Conservation (phyloP, 306 rosid species). For the Quercus dentata region DNA sequence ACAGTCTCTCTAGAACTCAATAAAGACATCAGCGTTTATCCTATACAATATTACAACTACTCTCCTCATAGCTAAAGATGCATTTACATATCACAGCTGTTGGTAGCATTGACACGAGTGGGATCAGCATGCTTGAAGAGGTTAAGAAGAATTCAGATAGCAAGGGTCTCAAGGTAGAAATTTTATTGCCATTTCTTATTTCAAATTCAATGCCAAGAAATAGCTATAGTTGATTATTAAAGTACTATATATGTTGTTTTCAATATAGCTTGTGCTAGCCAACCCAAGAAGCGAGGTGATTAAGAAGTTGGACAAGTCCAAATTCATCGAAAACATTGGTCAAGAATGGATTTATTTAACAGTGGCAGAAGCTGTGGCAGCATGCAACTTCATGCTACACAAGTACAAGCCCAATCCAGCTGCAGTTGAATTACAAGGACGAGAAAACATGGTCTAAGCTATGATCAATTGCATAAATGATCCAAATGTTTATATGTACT, state of each 20-base stretch:
- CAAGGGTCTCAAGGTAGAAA: conserved; percentile 65
- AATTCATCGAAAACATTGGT: conserved; percentile 54
- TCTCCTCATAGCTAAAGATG: background rate
- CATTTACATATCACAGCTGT: conserved; percentile 52
- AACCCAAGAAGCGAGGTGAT: conserved; percentile 91
- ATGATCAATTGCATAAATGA: background rate
- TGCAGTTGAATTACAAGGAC: background rate
- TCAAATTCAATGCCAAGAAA: background rate
- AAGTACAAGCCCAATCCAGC: conserved; percentile 27
- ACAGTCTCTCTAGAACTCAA: background rate
- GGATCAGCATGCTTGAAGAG: conserved; percentile 96
- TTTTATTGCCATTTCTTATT: background rate
- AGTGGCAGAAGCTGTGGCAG: conserved; percentile 84
- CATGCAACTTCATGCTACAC: conserved; percentile 72
- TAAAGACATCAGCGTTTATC: background rate
- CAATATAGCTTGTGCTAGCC: conserved; percentile 61
- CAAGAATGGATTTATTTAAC: conserved; percentile 79
- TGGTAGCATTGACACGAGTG: conserved; percentile 96
- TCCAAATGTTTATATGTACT: background rate
- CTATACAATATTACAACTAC: background rate
- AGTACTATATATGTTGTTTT: background rate
- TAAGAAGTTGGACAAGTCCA: conserved; percentile 85
- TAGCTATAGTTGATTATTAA: background rate
- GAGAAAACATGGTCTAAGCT: conserved; percentile 29
- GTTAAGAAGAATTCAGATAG: conserved; percentile 68